Evolutionary conservation across 2,329 filamentous ascomycete species (phyloP).

Genomic region (Teratosphaeria destructans): DNA sequence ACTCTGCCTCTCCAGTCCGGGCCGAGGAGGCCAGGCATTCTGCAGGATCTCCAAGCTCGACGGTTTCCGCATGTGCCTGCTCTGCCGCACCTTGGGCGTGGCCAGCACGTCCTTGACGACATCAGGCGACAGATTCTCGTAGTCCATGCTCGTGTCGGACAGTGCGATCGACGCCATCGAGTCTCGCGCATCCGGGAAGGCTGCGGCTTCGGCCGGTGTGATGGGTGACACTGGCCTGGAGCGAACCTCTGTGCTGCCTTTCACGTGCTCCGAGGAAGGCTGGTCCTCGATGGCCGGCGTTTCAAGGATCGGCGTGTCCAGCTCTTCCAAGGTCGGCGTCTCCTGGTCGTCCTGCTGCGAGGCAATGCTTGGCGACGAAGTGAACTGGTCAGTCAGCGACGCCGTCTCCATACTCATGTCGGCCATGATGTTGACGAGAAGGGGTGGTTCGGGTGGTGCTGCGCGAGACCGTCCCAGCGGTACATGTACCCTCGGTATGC

Average conservation of each 20-base stretch:
- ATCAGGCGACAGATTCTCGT: slow-evolving; percentile 21
- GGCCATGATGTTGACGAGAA: background rate
- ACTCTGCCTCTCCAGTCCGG: slow-evolving; percentile 11
- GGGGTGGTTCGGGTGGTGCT: background rate
- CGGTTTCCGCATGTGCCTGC: slow-evolving; percentile 19
- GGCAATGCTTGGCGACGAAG: background rate
- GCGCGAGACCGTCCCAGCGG: background rate
- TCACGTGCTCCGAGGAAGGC: background rate
- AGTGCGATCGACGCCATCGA: slow-evolving; percentile 23
- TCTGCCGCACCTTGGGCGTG: slow-evolving; percentile 19
- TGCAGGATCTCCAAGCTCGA: slow-evolving; percentile 25
- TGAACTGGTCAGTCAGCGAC: background rate
- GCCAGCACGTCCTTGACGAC: slow-evolving; percentile 21
- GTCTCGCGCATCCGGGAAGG: slow-evolving; percentile 5
- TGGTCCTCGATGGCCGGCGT: background rate
- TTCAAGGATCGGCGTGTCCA: background rate
- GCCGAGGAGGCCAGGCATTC: slow-evolving; percentile 15
- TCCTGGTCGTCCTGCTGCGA: background rate
- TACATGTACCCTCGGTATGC: background rate
- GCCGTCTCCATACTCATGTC: background rate
- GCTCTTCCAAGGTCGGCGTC: background rate
- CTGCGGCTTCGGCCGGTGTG: slow-evolving; percentile 1
- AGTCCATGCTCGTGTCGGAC: slow-evolving; percentile 21
- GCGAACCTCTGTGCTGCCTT: background rate
- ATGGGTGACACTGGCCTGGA: slow-evolving; percentile 3